phyloP scores from a whole-genome alignment of 129 eudicot species.

The Lactuca saligna region DNA sequence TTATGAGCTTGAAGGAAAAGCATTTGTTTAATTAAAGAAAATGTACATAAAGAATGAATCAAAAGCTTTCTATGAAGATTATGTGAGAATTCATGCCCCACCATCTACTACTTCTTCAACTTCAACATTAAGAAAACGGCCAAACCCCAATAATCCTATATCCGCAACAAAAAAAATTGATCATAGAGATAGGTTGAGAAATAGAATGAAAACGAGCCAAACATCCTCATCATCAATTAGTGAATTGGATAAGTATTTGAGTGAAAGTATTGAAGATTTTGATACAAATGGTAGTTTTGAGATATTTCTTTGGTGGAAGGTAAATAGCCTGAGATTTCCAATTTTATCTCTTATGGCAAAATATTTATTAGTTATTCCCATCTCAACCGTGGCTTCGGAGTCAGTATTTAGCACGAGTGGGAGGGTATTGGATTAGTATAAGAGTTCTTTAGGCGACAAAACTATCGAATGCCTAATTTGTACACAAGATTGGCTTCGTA shows the following conservation, averaged over 20 bases:
- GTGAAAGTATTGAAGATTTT: too few relatives aligned
- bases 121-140: background rate
- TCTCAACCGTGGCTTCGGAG: conserved; percentile 8
- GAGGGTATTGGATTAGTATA: background rate
- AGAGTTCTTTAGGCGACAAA: conserved; percentile 1
- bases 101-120: background rate
- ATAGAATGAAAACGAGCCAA: too few relatives aligned
- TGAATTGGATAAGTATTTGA: too few relatives aligned
- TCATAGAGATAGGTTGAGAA: too few relatives aligned
- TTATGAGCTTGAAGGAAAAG: background rate
- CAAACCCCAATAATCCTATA: background rate
- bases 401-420: background rate
- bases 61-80: too few relatives aligned
- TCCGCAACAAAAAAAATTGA: too few relatives aligned
- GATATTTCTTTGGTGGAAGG: conserved; percentile 10
- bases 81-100: background rate
- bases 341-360: background rate
- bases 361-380: background rate
- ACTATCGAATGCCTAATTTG: conserved; percentile 1
- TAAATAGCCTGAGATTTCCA: background rate
- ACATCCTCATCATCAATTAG: too few relatives aligned
- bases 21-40: background rate
- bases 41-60: background rate
- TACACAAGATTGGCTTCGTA: conserved; percentile 1
- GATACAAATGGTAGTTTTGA: too few relatives aligned